Conservation (phyloP, 2,329 filamentous ascomycete genomes). For the Fusarium albosuccineum region DNA sequence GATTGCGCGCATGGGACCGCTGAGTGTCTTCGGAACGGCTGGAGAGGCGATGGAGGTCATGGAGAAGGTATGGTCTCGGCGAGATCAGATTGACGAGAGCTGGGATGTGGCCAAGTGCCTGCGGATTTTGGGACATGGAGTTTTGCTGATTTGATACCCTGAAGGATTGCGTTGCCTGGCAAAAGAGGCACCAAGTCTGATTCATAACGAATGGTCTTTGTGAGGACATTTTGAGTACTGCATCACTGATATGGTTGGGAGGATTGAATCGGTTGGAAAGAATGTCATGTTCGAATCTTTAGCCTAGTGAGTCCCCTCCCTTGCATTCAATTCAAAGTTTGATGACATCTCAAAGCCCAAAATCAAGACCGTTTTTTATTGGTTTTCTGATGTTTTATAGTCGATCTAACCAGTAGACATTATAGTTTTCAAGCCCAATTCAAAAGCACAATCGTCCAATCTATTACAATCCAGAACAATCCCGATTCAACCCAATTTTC, state of each 20-base stretch:
- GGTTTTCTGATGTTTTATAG: slow-evolving; percentile 29
- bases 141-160: slow-evolving; percentile 55
- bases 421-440: slow-evolving; percentile 32
- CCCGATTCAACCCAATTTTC: slow-evolving; percentile 18
- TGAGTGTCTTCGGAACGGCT: slow-evolving; percentile 61
- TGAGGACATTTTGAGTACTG: background rate
- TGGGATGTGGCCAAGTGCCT: slow-evolving; percentile 62
- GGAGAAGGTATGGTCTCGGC: slow-evolving; percentile 60
- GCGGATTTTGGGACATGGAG: slow-evolving; percentile 55
- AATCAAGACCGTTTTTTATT: slow-evolving; percentile 32
- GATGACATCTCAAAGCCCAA: slow-evolving; percentile 22
- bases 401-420: slow-evolving; percentile 50
- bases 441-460: slow-evolving; percentile 30
- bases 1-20: slow-evolving; percentile 55
- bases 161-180: background rate
- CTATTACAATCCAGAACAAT: slow-evolving; percentile 27
- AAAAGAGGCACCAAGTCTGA: background rate
- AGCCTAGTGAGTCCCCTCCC: background rate
- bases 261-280: background rate
- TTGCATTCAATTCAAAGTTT: slow-evolving; percentile 6
- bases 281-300: no score
- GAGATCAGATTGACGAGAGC: slow-evolving; percentile 55
- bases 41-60: slow-evolving; percentile 59
- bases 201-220: background rate
- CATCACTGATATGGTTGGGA: background rate